phyloP scores from a whole-genome alignment of 2,329 filamentous ascomycete species.

The Curvularia lunata region DNA sequence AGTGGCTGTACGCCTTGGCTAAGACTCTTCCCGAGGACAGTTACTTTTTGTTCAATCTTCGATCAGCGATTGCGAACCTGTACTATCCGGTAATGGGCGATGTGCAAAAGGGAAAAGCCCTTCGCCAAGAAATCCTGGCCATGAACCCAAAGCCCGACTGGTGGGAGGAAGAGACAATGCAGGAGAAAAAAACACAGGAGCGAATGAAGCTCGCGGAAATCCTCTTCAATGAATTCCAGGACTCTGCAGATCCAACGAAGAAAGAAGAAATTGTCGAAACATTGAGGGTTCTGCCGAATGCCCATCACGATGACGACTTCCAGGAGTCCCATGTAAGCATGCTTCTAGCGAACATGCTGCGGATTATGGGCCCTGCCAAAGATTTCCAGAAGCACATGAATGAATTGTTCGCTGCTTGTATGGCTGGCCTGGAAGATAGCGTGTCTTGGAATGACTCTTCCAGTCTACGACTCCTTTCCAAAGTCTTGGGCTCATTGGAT shows the following conservation, averaged over 20 bases:
- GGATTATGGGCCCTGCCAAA: neutral
- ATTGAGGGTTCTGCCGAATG: neutral
- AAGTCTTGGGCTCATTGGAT: conserved; percentile 1
- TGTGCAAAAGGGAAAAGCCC: neutral
- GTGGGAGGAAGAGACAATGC: neutral
- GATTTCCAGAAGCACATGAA: neutral
- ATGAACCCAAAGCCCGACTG: neutral
- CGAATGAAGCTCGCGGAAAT: conserved; percentile 2
- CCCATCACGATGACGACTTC: neutral
- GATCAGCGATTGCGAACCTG: neutral
- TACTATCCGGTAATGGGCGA: conserved; percentile 3
- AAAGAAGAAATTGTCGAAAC: neutral
- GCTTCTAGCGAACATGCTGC: conserved; percentile 5
- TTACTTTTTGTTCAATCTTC: conserved; percentile 3
- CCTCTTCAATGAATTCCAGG: neutral
- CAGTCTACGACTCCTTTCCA: neutral
- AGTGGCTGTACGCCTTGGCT: neutral
- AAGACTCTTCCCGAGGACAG: neutral
- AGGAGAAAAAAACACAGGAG: neutral
- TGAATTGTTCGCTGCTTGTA: neutral
- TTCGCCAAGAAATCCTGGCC: neutral
- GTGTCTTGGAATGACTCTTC: conserved; percentile 4
- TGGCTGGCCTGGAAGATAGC: neutral
- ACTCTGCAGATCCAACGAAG: neutral
- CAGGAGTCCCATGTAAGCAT: neutral